A percentile compares a stretch with the other conserved stretches of the same genome.
Evolutionary conservation across 345 rosid genomes (phyloP).

Genomic region (Populus deltoides): DNA sequence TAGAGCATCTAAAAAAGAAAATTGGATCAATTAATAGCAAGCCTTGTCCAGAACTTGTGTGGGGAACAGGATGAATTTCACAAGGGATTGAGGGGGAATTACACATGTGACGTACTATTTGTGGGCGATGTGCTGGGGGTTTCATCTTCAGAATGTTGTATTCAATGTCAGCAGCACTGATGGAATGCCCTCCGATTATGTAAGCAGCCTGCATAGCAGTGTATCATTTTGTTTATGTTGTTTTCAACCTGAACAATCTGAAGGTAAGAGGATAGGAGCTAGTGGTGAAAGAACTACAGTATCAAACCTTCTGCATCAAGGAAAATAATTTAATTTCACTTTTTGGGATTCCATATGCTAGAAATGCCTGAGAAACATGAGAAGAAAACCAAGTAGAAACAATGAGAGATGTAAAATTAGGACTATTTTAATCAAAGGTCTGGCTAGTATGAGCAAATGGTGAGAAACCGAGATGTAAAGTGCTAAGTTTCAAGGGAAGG

Average conservation of each 20-base stretch:
- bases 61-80: not conserved
- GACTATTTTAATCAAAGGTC: not conserved
- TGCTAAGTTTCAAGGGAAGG: not conserved
- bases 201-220: constrained; percentile 53
- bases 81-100: not conserved
- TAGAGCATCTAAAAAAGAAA: constrained; percentile 9
- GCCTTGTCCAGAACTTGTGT: not conserved
- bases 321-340: constrained; percentile 91
- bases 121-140: constrained; percentile 53
- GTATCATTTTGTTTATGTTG: constrained; percentile 13
- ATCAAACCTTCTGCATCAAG: constrained; percentile 88
- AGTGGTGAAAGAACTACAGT: not conserved
- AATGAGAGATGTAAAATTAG: constrained; percentile 1
- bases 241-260: not conserved
- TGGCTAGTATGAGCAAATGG: not conserved
- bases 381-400: not conserved
- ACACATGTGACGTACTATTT: constrained; percentile 46
- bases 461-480: constrained; percentile 7
- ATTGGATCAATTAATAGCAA: not conserved
- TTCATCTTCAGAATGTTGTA: constrained; percentile 56
- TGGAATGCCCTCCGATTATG: constrained; percentile 52
- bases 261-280: not conserved
- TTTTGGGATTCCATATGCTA: constrained; percentile 94
- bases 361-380: constrained; percentile 63
- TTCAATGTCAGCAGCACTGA: constrained; percentile 60